Base-by-base conservation (phyloP, 768 basidiomycete species). In the Ramaria sp. region DNA sequence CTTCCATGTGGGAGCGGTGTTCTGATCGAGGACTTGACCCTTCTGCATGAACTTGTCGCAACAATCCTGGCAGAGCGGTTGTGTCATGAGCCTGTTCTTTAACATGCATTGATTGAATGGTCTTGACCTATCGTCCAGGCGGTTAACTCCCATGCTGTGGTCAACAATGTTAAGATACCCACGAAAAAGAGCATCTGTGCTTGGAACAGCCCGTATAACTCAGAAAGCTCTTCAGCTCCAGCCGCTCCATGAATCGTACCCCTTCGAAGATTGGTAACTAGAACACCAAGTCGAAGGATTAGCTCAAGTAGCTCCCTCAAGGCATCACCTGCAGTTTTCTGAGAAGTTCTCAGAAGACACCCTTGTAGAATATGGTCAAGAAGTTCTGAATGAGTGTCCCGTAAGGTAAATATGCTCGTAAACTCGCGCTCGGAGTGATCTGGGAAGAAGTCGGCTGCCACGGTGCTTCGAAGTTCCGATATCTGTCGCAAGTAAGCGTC, bases 361-460 rank as follows among this genome's bases (percentile, higher is more conserved):
- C 85, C 83, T 53, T 75, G 82, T 41, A 92, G 75, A 12, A 92
- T 81, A 55, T 85, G 77, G 61, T 92, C 84, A 61, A 93, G 65
- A 41, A 88, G 65, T 3, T 64, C 65, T 0, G 85, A 85, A 65
- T 93, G 90, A 22, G 74, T 71, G 7, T 75, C 73, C 0, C 83
- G 76, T 16, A 91, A 73, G 30, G 80, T 73, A 62, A 91, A 91
- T 5, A 89, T 80, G 57, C 90, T 87, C n/a, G 75, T 69, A 59
- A 85, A 85, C 22, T 57, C 63, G 22, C 42, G 38, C 32, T 55
- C 56, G 7, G 56, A 42, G 24, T 63, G 5, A 27, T 30, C 7
- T 42, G 49, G 3, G 1, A 16, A 22, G 20, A 8, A 9, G 15
- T 55, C 30, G 25, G 7, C 27, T 38, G 28, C 15, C 6, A 20